Conservation (phyloP, 2,329 filamentous ascomycete genomes). For the Mycogone perniciosa region DNA sequence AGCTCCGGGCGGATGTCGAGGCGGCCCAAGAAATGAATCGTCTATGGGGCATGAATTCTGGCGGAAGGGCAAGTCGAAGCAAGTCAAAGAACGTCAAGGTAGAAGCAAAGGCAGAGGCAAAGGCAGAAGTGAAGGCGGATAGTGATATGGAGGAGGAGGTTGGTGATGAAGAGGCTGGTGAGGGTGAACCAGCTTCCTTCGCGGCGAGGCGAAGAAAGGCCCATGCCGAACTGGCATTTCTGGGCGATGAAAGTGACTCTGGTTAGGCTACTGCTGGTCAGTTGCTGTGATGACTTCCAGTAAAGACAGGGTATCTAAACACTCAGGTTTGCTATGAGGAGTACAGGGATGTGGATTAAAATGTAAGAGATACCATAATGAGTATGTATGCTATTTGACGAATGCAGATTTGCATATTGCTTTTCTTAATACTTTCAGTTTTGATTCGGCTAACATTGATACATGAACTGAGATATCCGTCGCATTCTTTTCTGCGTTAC, state of each 20-base stretch:
- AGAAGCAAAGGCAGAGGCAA: slow-evolving; percentile 20
- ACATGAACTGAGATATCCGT: background rate
- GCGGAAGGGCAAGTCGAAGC: slow-evolving; percentile 36
- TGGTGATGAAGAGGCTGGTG: slow-evolving; percentile 25
- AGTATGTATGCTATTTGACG: background rate
- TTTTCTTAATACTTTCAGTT: background rate
- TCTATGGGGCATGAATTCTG: slow-evolving; percentile 59
- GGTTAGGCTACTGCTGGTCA: slow-evolving; percentile 34
- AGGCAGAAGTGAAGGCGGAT: slow-evolving; percentile 26
- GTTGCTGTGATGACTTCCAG: background rate
- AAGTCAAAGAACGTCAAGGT: slow-evolving; percentile 26
- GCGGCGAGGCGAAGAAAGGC: slow-evolving; percentile 42
- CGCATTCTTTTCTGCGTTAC: slow-evolving; percentile 22
- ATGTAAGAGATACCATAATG: background rate
- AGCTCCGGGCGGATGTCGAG: slow-evolving; percentile 78
- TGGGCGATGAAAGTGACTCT: slow-evolving; percentile 63
- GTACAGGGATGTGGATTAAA: background rate
- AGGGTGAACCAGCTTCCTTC: slow-evolving; percentile 28
- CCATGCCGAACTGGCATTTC: slow-evolving; percentile 54
- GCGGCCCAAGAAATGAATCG: slow-evolving; percentile 76
- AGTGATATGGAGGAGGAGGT: slow-evolving; percentile 20
- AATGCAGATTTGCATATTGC: background rate
- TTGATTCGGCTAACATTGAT: background rate
- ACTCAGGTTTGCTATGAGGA: background rate
- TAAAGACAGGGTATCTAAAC: background rate